Conservation (phyloP, 768 basidiomycete species). For the Galerina marginata region DNA sequence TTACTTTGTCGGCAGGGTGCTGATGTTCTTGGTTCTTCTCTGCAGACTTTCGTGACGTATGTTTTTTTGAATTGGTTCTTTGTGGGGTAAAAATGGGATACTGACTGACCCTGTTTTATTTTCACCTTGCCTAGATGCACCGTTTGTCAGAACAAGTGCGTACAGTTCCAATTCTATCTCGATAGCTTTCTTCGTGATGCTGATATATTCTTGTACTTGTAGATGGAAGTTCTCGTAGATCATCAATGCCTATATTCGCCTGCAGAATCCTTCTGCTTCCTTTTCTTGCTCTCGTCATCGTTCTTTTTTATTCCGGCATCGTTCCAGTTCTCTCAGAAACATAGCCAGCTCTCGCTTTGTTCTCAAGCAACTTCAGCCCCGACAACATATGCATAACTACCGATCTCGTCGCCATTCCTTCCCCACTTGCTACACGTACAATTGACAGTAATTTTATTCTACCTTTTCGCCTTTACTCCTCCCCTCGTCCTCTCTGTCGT, state of each 20-base stretch:
- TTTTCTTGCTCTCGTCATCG: background rate
- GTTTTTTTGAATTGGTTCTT: background rate
- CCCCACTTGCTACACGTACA: background rate
- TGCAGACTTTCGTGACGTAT: constrained; percentile 27
- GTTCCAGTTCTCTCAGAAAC: background rate
- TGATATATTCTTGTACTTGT: background rate
- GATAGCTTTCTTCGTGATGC: background rate
- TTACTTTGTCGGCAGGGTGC: background rate
- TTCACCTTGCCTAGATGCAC: constrained; percentile 12
- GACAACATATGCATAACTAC: background rate
- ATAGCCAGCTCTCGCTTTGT: no score
- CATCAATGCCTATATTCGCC: background rate
- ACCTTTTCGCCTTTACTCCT: background rate
- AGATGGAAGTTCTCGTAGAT: constrained; percentile 18
- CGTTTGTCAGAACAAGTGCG: constrained; percentile 18
- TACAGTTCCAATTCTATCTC: background rate
- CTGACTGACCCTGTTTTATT: background rate
- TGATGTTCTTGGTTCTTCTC: background rate
- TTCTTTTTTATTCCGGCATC: background rate
- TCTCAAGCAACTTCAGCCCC: no score
- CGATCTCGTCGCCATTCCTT: background rate
- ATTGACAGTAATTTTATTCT: constrained; percentile 7
- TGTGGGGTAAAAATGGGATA: background rate
- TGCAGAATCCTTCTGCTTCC: background rate
- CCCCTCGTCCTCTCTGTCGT: background rate